Percentiles rank a stretch among this genome's conserved stretches.
phyloP scores from a whole-genome alignment of 495 filamentous ascomycete genomes.

The Penicillium pancosmium region DNA sequence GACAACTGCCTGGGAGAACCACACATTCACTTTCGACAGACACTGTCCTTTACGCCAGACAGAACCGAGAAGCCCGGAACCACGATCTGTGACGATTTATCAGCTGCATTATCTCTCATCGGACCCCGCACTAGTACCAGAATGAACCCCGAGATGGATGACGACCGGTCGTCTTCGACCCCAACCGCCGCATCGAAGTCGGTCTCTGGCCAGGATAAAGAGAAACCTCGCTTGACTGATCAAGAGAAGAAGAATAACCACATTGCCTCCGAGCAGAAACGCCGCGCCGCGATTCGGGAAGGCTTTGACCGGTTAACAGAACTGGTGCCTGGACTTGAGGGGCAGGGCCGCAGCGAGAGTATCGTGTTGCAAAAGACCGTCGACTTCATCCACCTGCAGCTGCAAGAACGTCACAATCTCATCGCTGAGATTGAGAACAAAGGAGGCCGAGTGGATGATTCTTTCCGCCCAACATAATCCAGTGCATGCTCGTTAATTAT shows the following conservation, averaged over 20 bases:
- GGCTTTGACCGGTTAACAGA: slow-evolving; percentile 86
- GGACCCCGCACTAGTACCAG: slow-evolving; percentile 19
- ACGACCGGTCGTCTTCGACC: slow-evolving; percentile 48
- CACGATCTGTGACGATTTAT: neutral
- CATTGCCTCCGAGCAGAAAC: slow-evolving; percentile 87
- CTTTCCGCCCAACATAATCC: slow-evolving; percentile 38
- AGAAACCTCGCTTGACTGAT: slow-evolving; percentile 79
- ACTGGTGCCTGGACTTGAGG: slow-evolving; percentile 80
- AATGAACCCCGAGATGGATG: slow-evolving; percentile 36
- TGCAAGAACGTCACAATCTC: slow-evolving; percentile 63
- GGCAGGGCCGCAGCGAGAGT: slow-evolving; percentile 83
- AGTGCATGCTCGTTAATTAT: slow-evolving; percentile 4
- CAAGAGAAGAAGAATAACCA: slow-evolving; percentile 91
- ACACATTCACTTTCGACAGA: slow-evolving; percentile 15
- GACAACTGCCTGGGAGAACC: slow-evolving; percentile 16
- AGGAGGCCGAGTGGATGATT: slow-evolving; percentile 59
- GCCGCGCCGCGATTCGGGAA: slow-evolving; percentile 79
- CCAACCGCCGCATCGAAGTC: slow-evolving; percentile 63
- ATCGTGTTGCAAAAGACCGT: slow-evolving; percentile 78
- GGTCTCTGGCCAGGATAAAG: slow-evolving; percentile 50
- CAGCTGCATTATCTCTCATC: neutral
- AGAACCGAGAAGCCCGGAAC: neutral
- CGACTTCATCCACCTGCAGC: slow-evolving; percentile 66
- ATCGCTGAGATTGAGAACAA: slow-evolving; percentile 62
- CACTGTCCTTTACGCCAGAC: neutral